Conservation (phyloP, 331 rosid genomes). For the Stylosanthes scabra region DNA sequence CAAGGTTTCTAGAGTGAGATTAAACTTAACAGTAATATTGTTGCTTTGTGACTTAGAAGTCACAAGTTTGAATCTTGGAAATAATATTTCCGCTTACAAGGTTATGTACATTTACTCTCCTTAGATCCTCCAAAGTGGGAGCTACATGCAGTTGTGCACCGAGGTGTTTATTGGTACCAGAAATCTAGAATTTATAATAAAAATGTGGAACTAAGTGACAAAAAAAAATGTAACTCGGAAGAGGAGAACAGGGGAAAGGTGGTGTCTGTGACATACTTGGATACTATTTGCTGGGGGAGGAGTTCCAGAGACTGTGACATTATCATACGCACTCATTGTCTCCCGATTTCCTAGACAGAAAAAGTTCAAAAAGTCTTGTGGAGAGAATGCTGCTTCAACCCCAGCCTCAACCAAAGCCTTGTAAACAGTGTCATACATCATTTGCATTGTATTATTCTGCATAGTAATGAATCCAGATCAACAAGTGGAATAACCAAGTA, state of each 20-base stretch:
- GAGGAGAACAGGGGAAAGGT: not conserved
- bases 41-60: too few relatives aligned
- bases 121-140: too few relatives aligned
- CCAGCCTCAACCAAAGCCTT: constrained; percentile 90
- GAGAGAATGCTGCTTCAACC: constrained; percentile 82
- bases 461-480: constrained; percentile 37
- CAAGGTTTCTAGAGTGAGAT: too few relatives aligned
- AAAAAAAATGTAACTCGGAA: not conserved
- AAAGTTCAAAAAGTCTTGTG: constrained; percentile 92
- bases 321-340: constrained; percentile 51
- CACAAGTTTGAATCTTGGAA: too few relatives aligned
- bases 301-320: constrained; percentile 48
- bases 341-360: constrained; percentile 97
- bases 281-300: constrained; percentile 84
- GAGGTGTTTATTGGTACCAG: not conserved
- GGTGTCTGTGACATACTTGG: constrained; percentile 56
- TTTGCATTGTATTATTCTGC: constrained; percentile 98
- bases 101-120: too few relatives aligned
- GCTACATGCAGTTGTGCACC: too few relatives aligned
- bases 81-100: too few relatives aligned
- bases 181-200: constrained; percentile 4
- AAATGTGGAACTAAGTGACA: constrained; percentile 14
- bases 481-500: constrained; percentile 26
- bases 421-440: constrained; percentile 91
- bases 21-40: too few relatives aligned